These are phyloP conservation scores for Bonia amplexicaulis DNA, from an alignment of 176 grass and related monocot species.

Conservation along the genomic window DNA sequence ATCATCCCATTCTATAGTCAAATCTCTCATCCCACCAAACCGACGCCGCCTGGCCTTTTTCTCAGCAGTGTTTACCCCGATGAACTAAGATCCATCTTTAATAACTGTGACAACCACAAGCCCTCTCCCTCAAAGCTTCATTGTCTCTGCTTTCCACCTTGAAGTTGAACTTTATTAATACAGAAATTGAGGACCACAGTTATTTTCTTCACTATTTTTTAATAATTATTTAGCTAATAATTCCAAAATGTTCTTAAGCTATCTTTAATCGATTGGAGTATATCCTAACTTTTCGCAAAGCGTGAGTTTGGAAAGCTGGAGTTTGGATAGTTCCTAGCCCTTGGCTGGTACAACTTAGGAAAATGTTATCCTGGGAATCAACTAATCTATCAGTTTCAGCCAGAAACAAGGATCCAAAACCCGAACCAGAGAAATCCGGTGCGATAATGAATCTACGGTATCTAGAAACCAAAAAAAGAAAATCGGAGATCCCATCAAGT, in stretches of 20 bases:
- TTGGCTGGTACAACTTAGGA: not conserved
- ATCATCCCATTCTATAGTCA: no score
- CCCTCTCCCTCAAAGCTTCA: not conserved
- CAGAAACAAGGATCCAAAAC: no score
- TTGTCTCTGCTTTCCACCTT: not conserved
- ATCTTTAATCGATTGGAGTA: not conserved
- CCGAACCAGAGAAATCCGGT: no score
- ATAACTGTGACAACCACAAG: not conserved
- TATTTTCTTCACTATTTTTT: not conserved
- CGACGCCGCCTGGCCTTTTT: no score
- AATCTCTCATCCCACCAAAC: no score
- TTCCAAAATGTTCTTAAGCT: not conserved
- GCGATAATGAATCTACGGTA: no score
- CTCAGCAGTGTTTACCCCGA: no score
- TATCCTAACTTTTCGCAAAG: not conserved
- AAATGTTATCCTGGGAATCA: not conserved
- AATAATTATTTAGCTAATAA: not conserved
- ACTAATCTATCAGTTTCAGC: not conserved
- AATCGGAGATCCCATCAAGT: no score
- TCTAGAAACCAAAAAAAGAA: no score
- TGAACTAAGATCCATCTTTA: no score
- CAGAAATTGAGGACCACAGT: not conserved
- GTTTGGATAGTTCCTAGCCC: not conserved
- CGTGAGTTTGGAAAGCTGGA: no score
- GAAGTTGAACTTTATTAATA: not conserved